These are phyloP conservation scores for Solanum boliviense DNA, from an alignment of 257 asterid species.

Conservation along the genomic window DNA sequence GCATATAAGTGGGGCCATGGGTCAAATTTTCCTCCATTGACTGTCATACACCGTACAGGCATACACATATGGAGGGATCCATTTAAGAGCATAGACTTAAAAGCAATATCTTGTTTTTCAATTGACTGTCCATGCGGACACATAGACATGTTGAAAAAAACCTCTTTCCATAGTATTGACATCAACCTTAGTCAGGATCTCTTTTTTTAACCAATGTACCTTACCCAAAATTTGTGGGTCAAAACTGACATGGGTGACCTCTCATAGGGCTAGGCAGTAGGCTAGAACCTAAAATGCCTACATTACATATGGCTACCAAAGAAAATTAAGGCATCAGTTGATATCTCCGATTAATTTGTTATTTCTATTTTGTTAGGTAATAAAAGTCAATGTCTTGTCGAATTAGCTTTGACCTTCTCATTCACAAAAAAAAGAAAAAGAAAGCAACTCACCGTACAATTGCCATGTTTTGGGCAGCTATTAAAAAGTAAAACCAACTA, in stretches of 20 bases:
- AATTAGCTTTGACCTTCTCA: not conserved
- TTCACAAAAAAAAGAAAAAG: not conserved
- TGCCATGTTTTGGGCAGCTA: not conserved
- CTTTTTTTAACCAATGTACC: not conserved
- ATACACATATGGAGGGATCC: not conserved
- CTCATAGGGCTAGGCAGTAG: not conserved
- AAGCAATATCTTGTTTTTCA: not conserved
- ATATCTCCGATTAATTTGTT: not conserved
- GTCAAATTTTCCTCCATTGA: not conserved
- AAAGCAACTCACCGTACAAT: not conserved
- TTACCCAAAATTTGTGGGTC: not conserved
- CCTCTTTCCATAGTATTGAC: not conserved
- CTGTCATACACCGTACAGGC: not conserved
- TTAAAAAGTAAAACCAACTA: not conserved
- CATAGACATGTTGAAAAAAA: not conserved
- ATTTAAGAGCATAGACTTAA: not conserved
- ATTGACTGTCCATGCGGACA: not conserved
- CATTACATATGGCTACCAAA: not conserved
- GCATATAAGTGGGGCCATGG: not conserved
- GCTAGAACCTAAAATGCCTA: not conserved
- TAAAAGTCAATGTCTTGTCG: not conserved
- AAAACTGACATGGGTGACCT: not conserved
- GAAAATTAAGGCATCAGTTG: not conserved
- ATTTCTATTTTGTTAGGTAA: not conserved
- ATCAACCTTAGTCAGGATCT: not conserved